Evolutionary conservation across 768 basidiomycete species (phyloP).

Genomic region (Panellus pusillus): DNA sequence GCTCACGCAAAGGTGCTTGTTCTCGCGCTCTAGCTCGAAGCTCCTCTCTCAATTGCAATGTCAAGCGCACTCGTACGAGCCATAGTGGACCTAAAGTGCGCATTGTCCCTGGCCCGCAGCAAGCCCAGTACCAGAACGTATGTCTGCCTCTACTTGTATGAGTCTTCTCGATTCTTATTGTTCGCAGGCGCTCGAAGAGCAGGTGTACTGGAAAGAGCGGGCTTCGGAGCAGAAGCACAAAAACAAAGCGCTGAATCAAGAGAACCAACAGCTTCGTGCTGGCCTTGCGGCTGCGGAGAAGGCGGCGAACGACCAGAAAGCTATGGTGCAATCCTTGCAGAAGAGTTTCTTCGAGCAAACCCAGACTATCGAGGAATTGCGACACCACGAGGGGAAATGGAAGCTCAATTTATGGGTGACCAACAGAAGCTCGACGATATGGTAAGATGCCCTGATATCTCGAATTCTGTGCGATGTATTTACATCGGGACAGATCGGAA

Average conservation of each 20-base stretch:
- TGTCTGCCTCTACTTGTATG: slow-evolving; percentile 1
- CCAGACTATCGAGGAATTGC: slow-evolving; percentile 3
- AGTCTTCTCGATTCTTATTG: not conserved
- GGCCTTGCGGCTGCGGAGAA: slow-evolving; percentile 7
- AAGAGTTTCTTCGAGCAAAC: not conserved
- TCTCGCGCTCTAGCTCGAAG: no score
- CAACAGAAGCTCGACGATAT: slow-evolving; percentile 9
- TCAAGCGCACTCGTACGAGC: no score
- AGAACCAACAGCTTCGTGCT: slow-evolving; percentile 1
- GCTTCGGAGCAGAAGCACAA: no score
- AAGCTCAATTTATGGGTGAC: slow-evolving; percentile 11
- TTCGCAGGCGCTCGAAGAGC: slow-evolving; percentile 1
- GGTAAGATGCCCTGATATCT: slow-evolving; percentile 4
- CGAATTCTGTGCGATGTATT: not conserved
- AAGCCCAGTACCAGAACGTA: not conserved
- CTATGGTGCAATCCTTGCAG: not conserved
- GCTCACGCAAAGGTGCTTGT: no score
- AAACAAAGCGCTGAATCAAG: no score
- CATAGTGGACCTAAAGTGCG: no score
- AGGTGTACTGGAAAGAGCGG: slow-evolving; percentile 6
- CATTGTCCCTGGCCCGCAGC: slow-evolving; percentile 10
- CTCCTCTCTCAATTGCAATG: no score
- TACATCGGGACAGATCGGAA: no score
- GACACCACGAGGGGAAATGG: slow-evolving; percentile 10
- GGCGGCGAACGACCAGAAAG: not conserved